Base-by-base conservation (phyloP, 2,329 filamentous ascomycete genomes). In the Stagonosporopsis cucurbitacearum region DNA sequence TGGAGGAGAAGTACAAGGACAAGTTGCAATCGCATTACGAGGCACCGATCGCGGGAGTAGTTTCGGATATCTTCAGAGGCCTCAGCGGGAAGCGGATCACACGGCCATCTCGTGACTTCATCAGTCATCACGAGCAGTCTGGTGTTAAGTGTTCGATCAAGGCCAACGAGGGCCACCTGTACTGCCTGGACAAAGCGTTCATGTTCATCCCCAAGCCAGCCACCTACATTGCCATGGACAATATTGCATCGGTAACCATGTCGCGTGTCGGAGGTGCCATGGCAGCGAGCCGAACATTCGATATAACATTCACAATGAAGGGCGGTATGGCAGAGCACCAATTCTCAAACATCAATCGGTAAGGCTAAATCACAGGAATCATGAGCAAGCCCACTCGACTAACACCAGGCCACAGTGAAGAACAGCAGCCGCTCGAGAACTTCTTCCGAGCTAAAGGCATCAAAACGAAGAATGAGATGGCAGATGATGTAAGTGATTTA, bases 71-170 rank as follows among this genome's bases (percentile, higher is more conserved):
- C 63, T 99, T 99, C 85, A 88, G 91, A 64, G 95, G 95, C 13
- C 81, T 99, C 42, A 92, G 92, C 19, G 92, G 92, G 69, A 98
- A 97, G 85, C 96, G 96, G 79, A 89, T 99, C 58, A 92, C 93
- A 25, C 91, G 90, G 59, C 95, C 95, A 2, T 95, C 93, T 43
- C 94, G 94, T 77, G 93, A 97, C 76, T 99, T 99, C 78, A 84
- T 88, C 73, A 96, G 90, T 65, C 95, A 98, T 79, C 92, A 96
- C 74, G 87, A 90, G 69, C 93, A 97, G 76, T 91, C 88, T 65
- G 95, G 95, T 55, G 96, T 99, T 78, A 99, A 99, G 80, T 99
- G 95, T 78, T 96, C 93, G n/a, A 97, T 99, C 86, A 99, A 99
- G 80, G 96, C 96, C 50, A 97, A 96, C 76, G 95, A 99, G 79